Base-by-base conservation (phyloP, 257 asterid genomes). In the Solanum sitiens region DNA sequence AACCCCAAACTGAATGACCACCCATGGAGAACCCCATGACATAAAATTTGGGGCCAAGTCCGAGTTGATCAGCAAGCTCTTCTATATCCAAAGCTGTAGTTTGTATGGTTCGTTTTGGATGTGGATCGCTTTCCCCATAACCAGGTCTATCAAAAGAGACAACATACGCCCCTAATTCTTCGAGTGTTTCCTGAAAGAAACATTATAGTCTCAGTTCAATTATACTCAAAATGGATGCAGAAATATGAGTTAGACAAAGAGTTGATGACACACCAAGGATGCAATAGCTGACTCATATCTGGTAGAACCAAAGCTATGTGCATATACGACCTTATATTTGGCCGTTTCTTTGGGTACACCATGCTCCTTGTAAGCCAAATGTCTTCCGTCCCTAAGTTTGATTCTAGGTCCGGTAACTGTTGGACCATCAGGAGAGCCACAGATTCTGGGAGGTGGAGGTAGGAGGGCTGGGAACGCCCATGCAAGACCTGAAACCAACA, bases 91-190 rank as follows among this genome's bases (percentile, higher is more conserved):
- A 77, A 5, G 93, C 94, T 68, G 89, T 83, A 89, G 96, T 95
- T 88, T 88, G 79, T 12, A 93, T 85, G 2, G 94, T 92, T 50
- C 98, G 87, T 63, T 90, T 91, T 3, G 98, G 96, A 89, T 94
- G 93, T 3, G 98, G 98, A 90, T 95, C 98, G 45, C 98, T 95
- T 93, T 95, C 94, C 83, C 98, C 98, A 82, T 95, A 95, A 75
- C 98, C 98, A 5, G 98, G 94, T 87, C 98, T 93, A 87, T 94
- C 98, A 87, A 95, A 95, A 32, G 95, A 83, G 88, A 95, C 96
- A 0, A 95, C 80, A 87, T 95, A 91, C 21, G 90, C 89, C 61
- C 98, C 95, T 67, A 93, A 89, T 83, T 93, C 92, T 83, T 94
- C 92, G 5, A 92, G 92, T 86, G 90, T 74, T 80, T 89, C 93